Conservation (phyloP, 371 early-diverging fungal species). For the Mortierella sp. region DNA sequence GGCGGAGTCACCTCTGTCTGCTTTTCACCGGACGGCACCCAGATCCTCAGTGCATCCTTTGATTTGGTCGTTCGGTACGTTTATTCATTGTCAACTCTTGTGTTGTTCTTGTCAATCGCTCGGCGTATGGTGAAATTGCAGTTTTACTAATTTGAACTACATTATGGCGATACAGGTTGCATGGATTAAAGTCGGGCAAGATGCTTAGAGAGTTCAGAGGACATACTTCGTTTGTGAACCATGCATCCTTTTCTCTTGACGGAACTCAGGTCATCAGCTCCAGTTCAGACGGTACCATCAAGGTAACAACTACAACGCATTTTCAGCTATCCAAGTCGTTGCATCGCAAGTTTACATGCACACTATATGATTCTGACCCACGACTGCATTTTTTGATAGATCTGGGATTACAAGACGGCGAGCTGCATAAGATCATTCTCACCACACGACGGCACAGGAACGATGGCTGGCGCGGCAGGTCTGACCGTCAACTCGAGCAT, state of each 20-base stretch:
- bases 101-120: background rate
- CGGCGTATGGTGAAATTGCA: too few relatives aligned
- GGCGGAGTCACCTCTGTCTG: slow-evolving; percentile 85
- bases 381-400: too few relatives aligned
- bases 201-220: slow-evolving; percentile 91
- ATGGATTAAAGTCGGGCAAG: slow-evolving; percentile 91
- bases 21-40: slow-evolving; percentile 81
- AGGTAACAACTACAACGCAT: slow-evolving; percentile 62
- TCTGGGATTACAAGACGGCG: slow-evolving; percentile 82
- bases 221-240: slow-evolving; percentile 89
- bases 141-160: background rate
- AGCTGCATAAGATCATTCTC: slow-evolving; percentile 68
- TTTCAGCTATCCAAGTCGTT: too few relatives aligned
- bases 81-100: slow-evolving; percentile 8
- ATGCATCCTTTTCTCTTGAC: slow-evolving; percentile 78
- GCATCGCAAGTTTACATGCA: too few relatives aligned
- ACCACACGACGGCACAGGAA: slow-evolving; percentile 59
- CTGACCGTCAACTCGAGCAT: slow-evolving; percentile 57
- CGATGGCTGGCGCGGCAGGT: slow-evolving; percentile 58
- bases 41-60: slow-evolving; percentile 85
- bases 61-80: slow-evolving; percentile 79
- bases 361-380: too few relatives aligned
- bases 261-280: slow-evolving; percentile 78
- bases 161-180: slow-evolving; percentile 65
- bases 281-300: slow-evolving; percentile 90